A percentile compares a stretch with the other conserved stretches of the same genome.
Evolutionary conservation across 225 moss, liverwort and hornwort species (phyloP).

Genomic region (Marchantia polymorpha): DNA sequence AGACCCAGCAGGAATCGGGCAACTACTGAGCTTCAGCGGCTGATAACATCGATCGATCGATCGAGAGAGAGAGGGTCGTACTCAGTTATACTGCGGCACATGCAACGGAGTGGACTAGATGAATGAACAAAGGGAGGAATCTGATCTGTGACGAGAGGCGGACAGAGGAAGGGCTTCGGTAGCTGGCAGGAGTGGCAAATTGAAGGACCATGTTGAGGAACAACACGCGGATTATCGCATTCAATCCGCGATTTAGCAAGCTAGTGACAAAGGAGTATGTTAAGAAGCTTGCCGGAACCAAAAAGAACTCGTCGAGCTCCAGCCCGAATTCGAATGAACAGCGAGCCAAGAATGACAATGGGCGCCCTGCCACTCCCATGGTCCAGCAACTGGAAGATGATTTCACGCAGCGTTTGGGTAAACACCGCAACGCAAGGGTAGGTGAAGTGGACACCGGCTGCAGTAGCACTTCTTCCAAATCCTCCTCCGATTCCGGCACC

Average conservation of each 20-base stretch:
- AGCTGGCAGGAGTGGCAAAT: not conserved
- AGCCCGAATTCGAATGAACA: not conserved
- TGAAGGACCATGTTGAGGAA: constrained; percentile 20
- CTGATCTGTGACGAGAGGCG: not conserved
- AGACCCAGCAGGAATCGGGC: not conserved
- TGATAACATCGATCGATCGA: not conserved
- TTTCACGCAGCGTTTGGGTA: not conserved
- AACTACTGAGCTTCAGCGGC: not conserved
- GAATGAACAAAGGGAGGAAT: too few species aligned
- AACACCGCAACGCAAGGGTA: not conserved
- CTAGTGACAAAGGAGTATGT: constrained; percentile 19
- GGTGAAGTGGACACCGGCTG: not conserved
- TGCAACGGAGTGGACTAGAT: too few species aligned
- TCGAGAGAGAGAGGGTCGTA: not conserved
- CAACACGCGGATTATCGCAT: constrained; percentile 16
- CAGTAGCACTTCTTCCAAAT: not conserved
- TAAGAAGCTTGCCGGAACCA: constrained; percentile 20
- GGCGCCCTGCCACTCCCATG: not conserved
- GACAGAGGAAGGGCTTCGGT: not conserved
- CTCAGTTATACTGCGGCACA: not conserved
- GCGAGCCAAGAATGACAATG: not conserved
- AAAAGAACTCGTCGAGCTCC: not conserved
- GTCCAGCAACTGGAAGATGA: constrained; percentile 1
- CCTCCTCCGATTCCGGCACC: not conserved
- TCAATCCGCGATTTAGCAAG: constrained; percentile 18